A percentile compares a stretch with the other conserved stretches of the same genome.
phyloP scores from a whole-genome alignment of 176 grass and related monocot genomes.

The Stipa capillata region DNA sequence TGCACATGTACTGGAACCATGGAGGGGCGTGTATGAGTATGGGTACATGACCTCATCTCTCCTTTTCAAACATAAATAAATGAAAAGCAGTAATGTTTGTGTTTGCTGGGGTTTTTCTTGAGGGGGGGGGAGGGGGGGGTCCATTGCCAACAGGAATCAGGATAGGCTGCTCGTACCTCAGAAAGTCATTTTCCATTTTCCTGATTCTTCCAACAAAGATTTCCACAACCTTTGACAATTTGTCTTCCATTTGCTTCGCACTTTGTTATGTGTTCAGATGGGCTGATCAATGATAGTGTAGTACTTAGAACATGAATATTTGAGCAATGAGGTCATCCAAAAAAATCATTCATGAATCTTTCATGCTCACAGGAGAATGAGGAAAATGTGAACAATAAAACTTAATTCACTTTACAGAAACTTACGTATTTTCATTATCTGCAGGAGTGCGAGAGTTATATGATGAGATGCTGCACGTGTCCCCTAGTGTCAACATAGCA shows the following conservation, averaged over 20 bases:
- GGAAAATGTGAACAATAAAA: too few species aligned
- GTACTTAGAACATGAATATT: conserved; percentile 19
- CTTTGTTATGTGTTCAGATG: conserved; percentile 42
- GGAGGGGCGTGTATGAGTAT: too few species aligned
- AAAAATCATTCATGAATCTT: too few species aligned
- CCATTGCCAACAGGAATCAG: too few species aligned
- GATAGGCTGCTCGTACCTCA: conserved; percentile 42
- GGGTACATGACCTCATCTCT: too few species aligned
- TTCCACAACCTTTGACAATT: conserved; percentile 57
- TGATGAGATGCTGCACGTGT: conserved; percentile 63
- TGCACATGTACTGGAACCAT: not conserved
- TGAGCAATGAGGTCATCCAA: not conserved
- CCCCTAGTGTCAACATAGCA: conserved; percentile 63
- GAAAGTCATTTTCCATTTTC: conserved; percentile 66
- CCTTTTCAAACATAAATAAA: too few species aligned
- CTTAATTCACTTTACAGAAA: not conserved
- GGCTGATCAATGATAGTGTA: conserved; percentile 44
- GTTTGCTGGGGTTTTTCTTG: too few species aligned
- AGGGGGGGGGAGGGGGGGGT: too few species aligned
- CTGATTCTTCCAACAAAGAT: conserved; percentile 74
- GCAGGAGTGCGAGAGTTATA: conserved; percentile 28
- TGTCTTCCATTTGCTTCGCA: conserved; percentile 53
- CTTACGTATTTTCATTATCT: conserved; percentile 69
- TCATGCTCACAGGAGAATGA: conserved; percentile 4
- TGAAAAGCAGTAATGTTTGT: too few species aligned